A percentile compares a stretch with the other conserved stretches of the same genome.
These are phyloP conservation scores for Kwoniella botswanensis DNA, from an alignment of 768 basidiomycete genomes.

Conservation along the genomic window DNA sequence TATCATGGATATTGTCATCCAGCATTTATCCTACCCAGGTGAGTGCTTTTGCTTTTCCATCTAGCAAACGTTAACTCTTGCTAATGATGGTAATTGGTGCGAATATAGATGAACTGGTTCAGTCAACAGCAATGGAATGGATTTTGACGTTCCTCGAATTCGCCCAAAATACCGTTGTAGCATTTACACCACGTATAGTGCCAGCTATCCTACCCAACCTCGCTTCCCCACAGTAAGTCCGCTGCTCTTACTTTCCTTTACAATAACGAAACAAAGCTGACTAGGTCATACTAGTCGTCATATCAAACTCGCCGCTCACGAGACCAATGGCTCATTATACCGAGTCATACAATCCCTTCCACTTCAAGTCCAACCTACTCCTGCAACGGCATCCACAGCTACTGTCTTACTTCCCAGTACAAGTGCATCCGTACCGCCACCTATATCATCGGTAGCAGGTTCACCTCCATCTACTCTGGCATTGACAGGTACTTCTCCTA, in stretches of 20 bases:
- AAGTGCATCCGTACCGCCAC: slow-evolving; percentile 33
- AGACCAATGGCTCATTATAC: slow-evolving; percentile 83
- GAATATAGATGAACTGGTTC: slow-evolving; percentile 83
- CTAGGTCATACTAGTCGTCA: slow-evolving; percentile 60
- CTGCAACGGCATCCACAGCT: slow-evolving; percentile 25
- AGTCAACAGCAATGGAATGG: slow-evolving; percentile 92
- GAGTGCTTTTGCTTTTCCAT: slow-evolving; percentile 52
- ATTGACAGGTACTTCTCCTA: slow-evolving; percentile 31
- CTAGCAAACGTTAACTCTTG: too few species aligned
- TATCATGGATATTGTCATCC: slow-evolving; percentile 89
- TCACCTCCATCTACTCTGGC: slow-evolving; percentile 37
- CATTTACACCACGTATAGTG: slow-evolving; percentile 90
- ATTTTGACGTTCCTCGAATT: slow-evolving; percentile 86
- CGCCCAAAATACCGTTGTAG: slow-evolving; percentile 87
- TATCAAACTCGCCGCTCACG: slow-evolving; percentile 83
- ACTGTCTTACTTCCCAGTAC: slow-evolving; percentile 15
- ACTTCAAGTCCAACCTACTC: slow-evolving; percentile 63
- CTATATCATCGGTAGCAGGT: slow-evolving; percentile 31
- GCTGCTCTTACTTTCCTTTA: background rate
- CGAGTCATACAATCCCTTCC: slow-evolving; percentile 85
- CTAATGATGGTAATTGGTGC: background rate
- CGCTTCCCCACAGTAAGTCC: slow-evolving; percentile 60
- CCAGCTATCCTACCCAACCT: slow-evolving; percentile 92
- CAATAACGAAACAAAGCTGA: background rate
- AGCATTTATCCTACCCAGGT: slow-evolving; percentile 80